A percentile compares a stretch with the other conserved stretches of the same genome.
phyloP scores from a whole-genome alignment of 1,284 basidiomycete species.

The Stygiomarasmius scandens region DNA sequence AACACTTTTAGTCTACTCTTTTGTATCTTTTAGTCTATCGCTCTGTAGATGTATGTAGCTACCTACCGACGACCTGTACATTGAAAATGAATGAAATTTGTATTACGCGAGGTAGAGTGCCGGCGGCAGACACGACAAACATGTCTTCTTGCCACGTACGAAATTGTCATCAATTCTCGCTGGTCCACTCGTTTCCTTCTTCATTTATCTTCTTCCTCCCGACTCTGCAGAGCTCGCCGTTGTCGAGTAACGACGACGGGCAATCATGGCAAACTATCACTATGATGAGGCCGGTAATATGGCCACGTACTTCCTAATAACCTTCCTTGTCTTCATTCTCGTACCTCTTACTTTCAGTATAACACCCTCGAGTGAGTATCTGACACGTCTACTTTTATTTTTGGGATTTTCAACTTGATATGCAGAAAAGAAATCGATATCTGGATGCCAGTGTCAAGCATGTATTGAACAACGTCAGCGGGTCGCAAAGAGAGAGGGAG shows the following conservation, averaged over 20 bases:
- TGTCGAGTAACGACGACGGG: constrained; percentile 1
- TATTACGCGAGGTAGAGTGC: too few relatives aligned
- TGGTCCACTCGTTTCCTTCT: not conserved
- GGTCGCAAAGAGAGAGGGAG: constrained; percentile 45
- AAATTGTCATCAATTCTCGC: not conserved
- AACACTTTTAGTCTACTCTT: too few relatives aligned
- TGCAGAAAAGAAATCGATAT: constrained; percentile 29
- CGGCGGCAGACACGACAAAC: too few relatives aligned
- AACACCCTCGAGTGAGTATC: constrained; percentile 8
- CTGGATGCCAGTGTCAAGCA: constrained; percentile 68
- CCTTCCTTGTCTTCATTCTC: constrained; percentile 81
- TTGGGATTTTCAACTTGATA: too few relatives aligned
- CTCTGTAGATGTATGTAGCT: too few relatives aligned
- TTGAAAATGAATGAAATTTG: too few relatives aligned
- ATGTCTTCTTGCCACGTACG: too few relatives aligned
- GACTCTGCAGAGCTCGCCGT: too few relatives aligned
- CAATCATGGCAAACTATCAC: constrained; percentile 72
- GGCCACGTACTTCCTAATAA: constrained; percentile 88
- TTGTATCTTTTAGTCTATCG: too few relatives aligned
- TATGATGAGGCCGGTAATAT: constrained; percentile 91
- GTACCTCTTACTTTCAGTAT: constrained; percentile 72
- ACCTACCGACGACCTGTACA: too few relatives aligned
- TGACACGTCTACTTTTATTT: not conserved
- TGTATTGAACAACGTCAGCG: constrained; percentile 62
- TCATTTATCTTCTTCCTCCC: too few relatives aligned